phyloP scores from a whole-genome alignment of 106 monocot genomes.

The Platanthera guangdongensis region DNA sequence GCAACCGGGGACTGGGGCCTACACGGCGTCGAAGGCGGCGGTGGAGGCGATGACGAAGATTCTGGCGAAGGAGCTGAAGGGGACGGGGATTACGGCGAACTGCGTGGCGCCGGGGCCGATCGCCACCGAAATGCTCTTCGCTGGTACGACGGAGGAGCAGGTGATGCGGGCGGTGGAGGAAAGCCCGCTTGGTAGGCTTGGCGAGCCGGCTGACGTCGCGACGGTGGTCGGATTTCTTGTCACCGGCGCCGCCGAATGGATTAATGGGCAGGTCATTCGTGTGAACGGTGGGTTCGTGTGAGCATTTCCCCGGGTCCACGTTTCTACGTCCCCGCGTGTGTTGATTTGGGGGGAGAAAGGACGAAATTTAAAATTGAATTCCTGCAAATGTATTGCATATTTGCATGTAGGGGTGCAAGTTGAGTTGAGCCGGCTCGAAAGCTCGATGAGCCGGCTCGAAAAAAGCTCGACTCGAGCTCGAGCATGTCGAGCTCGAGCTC shows the following conservation, averaged over 20 bases:
- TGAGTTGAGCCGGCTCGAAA: too few species aligned
- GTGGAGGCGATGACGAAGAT: constrained; percentile 46
- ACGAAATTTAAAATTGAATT: too few species aligned
- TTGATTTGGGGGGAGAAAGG: too few species aligned
- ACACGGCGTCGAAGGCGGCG: constrained; percentile 59
- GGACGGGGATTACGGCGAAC: constrained; percentile 40
- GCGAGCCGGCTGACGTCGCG: constrained; percentile 39
- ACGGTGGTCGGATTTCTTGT: constrained; percentile 65
- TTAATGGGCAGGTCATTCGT: constrained; percentile 64
- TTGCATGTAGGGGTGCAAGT: too few species aligned
- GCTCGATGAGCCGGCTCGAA: too few species aligned
- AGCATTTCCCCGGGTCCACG: too few species aligned
- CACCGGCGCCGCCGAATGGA: constrained; percentile 42
- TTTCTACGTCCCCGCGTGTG: too few species aligned
- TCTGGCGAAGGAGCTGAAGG: constrained; percentile 52
- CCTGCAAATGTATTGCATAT: too few species aligned
- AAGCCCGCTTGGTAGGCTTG: constrained; percentile 31
- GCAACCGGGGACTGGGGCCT: constrained; percentile 32
- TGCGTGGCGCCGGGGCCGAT: constrained; percentile 61
- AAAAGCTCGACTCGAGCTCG: too few species aligned
- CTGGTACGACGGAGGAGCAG: constrained; percentile 36
- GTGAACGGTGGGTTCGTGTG: constrained; percentile 34
- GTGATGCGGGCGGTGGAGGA: constrained; percentile 9
- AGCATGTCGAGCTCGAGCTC: too few species aligned
- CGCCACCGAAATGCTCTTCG: constrained; percentile 43